phyloP scores from a whole-genome alignment of 164 flowering plant species.

The Magnolia sinica region DNA sequence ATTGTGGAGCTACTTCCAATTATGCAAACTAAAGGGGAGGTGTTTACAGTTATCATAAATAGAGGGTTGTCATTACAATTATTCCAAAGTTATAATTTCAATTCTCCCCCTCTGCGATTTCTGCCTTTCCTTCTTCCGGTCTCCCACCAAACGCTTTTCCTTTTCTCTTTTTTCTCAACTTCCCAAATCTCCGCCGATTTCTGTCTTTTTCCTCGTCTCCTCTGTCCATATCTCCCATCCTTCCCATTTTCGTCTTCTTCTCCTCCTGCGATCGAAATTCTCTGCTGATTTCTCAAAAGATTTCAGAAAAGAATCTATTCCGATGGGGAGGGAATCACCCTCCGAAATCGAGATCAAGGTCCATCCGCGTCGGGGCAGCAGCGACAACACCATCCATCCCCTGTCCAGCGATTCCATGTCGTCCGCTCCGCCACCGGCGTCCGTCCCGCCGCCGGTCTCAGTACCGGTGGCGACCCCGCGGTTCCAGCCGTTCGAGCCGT shows the following conservation, averaged over 20 bases:
- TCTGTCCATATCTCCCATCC: not conserved
- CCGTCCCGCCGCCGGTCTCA: constrained; percentile 50
- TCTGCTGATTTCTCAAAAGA: not conserved
- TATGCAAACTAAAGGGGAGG: too few relatives aligned
- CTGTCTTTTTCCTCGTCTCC: not conserved
- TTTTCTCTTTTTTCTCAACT: not conserved
- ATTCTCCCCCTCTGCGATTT: too few relatives aligned
- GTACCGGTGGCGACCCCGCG: constrained; percentile 19
- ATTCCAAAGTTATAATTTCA: too few relatives aligned
- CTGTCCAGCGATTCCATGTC: constrained; percentile 1
- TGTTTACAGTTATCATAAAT: too few relatives aligned
- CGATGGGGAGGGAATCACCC: constrained; percentile 29
- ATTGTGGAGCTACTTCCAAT: too few relatives aligned
- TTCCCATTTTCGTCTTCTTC: not conserved
- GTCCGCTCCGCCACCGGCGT: not conserved
- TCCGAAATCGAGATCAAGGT: constrained; percentile 26
- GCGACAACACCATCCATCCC: constrained; percentile 31
- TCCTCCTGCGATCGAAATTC: not conserved
- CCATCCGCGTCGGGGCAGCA: constrained; percentile 21
- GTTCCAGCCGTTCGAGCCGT: constrained; percentile 23
- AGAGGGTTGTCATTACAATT: too few relatives aligned
- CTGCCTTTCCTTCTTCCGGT: too few relatives aligned
- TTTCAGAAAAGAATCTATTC: not conserved
- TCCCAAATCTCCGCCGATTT: not conserved
- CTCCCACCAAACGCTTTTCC: not conserved